Evolutionary conservation across 257 asterid species (phyloP), one percentile per base, ranked within the genome.

Genomic region (Coffea canephora): DNA sequence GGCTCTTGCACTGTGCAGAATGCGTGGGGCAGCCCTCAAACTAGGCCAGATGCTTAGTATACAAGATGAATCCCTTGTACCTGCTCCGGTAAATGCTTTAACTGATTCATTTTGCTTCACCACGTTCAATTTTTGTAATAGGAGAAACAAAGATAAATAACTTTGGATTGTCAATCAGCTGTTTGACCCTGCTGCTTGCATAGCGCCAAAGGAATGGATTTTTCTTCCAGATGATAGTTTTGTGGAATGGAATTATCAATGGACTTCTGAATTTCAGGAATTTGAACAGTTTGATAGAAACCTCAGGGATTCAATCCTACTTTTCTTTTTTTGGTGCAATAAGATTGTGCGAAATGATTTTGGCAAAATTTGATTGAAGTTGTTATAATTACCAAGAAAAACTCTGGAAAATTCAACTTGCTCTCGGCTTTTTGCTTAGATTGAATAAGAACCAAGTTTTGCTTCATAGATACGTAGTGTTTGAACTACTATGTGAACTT

Each of bases 21-120:
- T 95, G 99, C 98, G 99, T 70, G 99, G 99, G 76, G 99, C 99
- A 52, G 98, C 99, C 67, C 94, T 95, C 76, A 95, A 95, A 89
- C 81, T 95, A 77, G 99, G 99, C 77, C 99, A 95, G 85, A 95
- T 95, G 98, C 83, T 95, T 83, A 95, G 99, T 77, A 95, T 95
- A 86, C 99, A 95, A 85, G 99, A 95, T 84, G 97, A 95, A 85
- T 89, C 97, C 83, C 87, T 95, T 69, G 87, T 95, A 68, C 98
- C 99, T 79, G 91, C 99, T 88, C 99, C 99, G 62, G 99, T 95
- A 89, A 34, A 83, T 84, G 72, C 67, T 77, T 75, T 27, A 83
- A 5, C 76, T 49, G 27, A 8, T 73, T 81, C 64, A 39, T 52
- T 76, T 46, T 59, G 52, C 57, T 57, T 57, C 64, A 18, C 21